Percentiles rank a stretch among this genome's conserved stretches.
Evolutionary conservation across 495 filamentous ascomycete species (phyloP).

Genomic region (Margaritispora aquatica): DNA sequence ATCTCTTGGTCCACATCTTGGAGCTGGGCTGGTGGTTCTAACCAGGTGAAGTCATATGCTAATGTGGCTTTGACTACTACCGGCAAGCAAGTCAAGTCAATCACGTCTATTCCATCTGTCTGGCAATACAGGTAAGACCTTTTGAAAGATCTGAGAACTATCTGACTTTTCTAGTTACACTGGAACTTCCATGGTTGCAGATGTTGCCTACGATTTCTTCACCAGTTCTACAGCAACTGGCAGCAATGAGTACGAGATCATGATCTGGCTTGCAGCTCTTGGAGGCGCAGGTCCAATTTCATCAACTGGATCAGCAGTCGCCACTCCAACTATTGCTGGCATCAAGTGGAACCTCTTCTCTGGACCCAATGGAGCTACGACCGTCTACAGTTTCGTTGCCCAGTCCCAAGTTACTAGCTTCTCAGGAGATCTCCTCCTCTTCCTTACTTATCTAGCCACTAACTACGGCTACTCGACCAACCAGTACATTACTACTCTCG

Average conservation of each 20-base stretch:
- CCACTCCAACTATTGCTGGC: slow-evolving; percentile 45
- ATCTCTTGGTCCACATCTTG: slow-evolving; percentile 53
- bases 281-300: slow-evolving; percentile 60
- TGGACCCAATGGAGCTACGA: slow-evolving; percentile 48
- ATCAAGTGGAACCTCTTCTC: slow-evolving; percentile 47
- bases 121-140: slow-evolving; percentile 42
- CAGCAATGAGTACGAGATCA: slow-evolving; percentile 56
- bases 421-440: slow-evolving; percentile 47
- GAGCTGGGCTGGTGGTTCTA: slow-evolving; percentile 47
- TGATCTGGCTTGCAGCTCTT: slow-evolving; percentile 62
- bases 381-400: slow-evolving; percentile 57
- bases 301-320: slow-evolving; percentile 46
- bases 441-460: slow-evolving; percentile 49
- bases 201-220: slow-evolving; percentile 65
- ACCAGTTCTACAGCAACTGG: slow-evolving; percentile 39
- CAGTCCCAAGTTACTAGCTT: slow-evolving; percentile 38
- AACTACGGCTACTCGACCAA: slow-evolving; percentile 39
- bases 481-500: slow-evolving; percentile 44
- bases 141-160: too few relatives aligned
- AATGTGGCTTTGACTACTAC: slow-evolving; percentile 42
- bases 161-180: slow-evolving; percentile 35
- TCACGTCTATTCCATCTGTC: slow-evolving; percentile 44
- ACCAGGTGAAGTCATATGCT: slow-evolving; percentile 55
- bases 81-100: slow-evolving; percentile 38
- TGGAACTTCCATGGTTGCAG: slow-evolving; percentile 45